Conservation (phyloP, 2,329 filamentous ascomycete species). For the Alternaria sp. region DNA sequence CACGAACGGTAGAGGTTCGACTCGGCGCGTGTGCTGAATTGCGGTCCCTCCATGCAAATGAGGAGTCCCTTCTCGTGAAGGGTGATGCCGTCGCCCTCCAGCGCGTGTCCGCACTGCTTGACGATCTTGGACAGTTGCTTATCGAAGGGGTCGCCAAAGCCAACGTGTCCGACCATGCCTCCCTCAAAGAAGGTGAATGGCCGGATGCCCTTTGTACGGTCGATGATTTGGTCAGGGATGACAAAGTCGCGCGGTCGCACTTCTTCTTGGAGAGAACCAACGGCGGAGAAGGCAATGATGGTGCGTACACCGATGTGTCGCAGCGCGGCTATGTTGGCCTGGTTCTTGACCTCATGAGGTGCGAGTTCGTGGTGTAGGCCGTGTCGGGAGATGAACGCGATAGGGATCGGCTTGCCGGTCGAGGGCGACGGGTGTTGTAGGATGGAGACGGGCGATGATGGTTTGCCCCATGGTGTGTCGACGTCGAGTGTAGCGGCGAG, state of each 20-base stretch:
- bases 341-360: constrained; percentile 91
- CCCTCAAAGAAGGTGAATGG: constrained; percentile 96
- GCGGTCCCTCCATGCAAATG: constrained; percentile 98
- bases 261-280: constrained; percentile 88
- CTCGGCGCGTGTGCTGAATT: constrained; percentile 96
- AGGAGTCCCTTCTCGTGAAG: constrained; percentile 85
- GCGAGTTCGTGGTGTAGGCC: constrained; percentile 87
- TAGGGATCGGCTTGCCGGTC: constrained; percentile 63
- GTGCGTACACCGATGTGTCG: constrained; percentile 86
- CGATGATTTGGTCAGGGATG: constrained; percentile 93
- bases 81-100: constrained; percentile 83
- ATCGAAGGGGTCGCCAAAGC: constrained; percentile 96
- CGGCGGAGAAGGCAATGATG: constrained; percentile 93
- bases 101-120: constrained; percentile 73
- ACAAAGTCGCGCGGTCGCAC: constrained; percentile 97
- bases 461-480: constrained; percentile 85
- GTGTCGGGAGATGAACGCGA: constrained; percentile 95
- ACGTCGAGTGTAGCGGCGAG: constrained; percentile 80
- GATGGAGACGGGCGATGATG: constrained; percentile 80
- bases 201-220: constrained; percentile 92
- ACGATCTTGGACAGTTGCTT: constrained; percentile 76
- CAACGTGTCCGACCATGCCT: constrained; percentile 90
- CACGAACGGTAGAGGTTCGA: constrained; percentile 93
- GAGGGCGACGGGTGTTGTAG: constrained; percentile 82
- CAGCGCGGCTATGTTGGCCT: constrained; percentile 98